Base-by-base conservation (phyloP, 768 basidiomycete genomes). In the Rhodotorula babjevae region DNA sequence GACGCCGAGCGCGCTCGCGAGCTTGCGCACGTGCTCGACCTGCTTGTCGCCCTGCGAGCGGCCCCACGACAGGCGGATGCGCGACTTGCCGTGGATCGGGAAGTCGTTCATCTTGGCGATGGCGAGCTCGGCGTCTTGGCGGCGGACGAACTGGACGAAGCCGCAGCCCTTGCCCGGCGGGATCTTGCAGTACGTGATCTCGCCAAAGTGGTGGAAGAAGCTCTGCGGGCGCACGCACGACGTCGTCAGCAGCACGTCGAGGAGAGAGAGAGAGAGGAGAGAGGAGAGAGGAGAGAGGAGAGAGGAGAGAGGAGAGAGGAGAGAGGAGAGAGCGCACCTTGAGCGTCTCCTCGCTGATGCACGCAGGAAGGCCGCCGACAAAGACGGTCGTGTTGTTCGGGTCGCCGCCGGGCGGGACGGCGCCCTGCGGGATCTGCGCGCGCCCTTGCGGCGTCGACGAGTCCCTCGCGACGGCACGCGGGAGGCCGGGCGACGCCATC, bases 101-200 rank as follows among this genome's bases (percentile, higher is more conserved):
- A 93, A 95, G 36, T 92, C 93, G 83, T 95, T 93, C 93, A 95
- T 93, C 82, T 91, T 92, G 82, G 93, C 90, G 72, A 96, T 96
- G 16, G 93, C 78, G 50, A 87, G 85, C 81, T 94, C 92, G 19
- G 93, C 93, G 81, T 96, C 93, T 18, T 87, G 87, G 81, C 95
- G 93, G 75, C 88, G 86, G 40, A 95, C 90, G 78, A 92, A 96
- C 82, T 96, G 93, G 58, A 96, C 93, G 78, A 96, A 96, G 2
- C 93, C 93, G 77, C 93, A 96, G 75, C 93, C 91, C 79, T 95
- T 95, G 63, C 92, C 92, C 57, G 91, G 89, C 19, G 93, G 93
- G n/a, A 96, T 93, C 81, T 94, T 95, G 79, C 95, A 93, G 71
- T 79, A 79, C 16, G 76, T 77, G 53, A 79, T 79, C 44, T 78